Base-by-base conservation (phyloP, 176 grass and related monocot genomes). In the Lolium rigidum region DNA sequence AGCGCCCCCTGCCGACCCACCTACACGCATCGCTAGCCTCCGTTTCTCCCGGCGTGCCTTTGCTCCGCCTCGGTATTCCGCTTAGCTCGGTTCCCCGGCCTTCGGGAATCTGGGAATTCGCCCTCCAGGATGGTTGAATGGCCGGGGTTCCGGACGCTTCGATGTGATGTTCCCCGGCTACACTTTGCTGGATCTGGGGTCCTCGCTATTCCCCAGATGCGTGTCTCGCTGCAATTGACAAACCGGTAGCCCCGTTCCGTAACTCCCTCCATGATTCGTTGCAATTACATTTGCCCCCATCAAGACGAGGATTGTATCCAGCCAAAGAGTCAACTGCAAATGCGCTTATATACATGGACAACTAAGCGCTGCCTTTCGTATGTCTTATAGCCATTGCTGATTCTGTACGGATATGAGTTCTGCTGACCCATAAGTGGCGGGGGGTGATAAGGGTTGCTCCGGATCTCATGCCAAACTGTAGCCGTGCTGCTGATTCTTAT, bases 171-270 rank as follows among this genome's bases (percentile, higher is more conserved):
- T 20, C 20, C 6, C 70, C 12, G 46, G 10, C 12, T 63, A 17
- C 14, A 2, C 5, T 12, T 37, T 20, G 35, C 57, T 38, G 76
- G 79, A 87, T 90, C 84, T 69, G 57, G 80, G 35, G n/a, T 83
- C 9, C 47, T 62, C 43, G 4, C 28, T 2, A 0, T 26, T 52
- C 31, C 46, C 44, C 18, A 11, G 20, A 48, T 6, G 24, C 10
- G 22, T 47, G 0, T 2, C 39, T 59, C 24, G 0, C 3, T 6
- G 7, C 38, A 13, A 6, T 11, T 35, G 11, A 43, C 12, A 9
- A 76, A 78, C 67, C 31, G 9, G 5, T 37, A 31, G 24, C 26
- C 14, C 46, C 1, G 41, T 8, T 44, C 41, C 7, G 46, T 47
- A 47, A 0, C 46, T 47, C 9, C 9, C 9, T 43, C 41, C 41